Conservation (phyloP, 192 early-diverging fungal genomes). For the Pilobolus umbonatus region DNA sequence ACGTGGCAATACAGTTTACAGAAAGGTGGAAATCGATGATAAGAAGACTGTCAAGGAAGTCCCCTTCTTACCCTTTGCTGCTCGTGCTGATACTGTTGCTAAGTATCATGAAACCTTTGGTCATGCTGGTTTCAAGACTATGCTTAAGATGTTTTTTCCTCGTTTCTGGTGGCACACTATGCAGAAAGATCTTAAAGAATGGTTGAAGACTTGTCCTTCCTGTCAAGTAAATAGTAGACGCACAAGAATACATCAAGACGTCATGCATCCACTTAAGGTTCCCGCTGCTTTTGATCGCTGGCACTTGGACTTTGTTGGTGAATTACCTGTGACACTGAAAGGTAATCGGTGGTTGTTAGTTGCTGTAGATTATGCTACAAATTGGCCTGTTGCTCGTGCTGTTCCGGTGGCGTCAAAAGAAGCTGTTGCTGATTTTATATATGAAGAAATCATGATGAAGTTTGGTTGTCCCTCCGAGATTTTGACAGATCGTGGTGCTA, state of each 20-base stretch:
- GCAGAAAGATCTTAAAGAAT: not conserved
- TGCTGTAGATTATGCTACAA: slow-evolving; percentile 28
- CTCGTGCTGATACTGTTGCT: not conserved
- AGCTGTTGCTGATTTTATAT: slow-evolving; percentile 14
- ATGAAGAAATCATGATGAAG: slow-evolving; percentile 23
- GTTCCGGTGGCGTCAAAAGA: slow-evolving; percentile 10
- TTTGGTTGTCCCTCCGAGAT: slow-evolving; percentile 26
- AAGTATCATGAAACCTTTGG: not conserved
- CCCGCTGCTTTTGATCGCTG: not conserved
- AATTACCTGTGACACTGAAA: not conserved
- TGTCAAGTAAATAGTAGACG: not conserved
- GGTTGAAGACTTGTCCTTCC: not conserved
- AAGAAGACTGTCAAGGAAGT: not conserved
- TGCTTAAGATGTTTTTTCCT: not conserved
- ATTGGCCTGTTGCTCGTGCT: slow-evolving; percentile 25
- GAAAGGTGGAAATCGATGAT: not conserved
- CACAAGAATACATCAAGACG: not conserved
- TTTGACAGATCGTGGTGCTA: slow-evolving; percentile 13
- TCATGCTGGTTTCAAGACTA: not conserved
- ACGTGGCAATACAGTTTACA: not conserved
- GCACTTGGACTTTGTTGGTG: slow-evolving; percentile 15
- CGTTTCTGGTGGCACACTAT: slow-evolving; percentile 11
- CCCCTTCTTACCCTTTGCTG: not conserved
- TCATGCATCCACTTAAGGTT: not conserved
- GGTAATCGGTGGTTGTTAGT: slow-evolving; percentile 19